Percentiles rank a stretch among this genome's conserved stretches.
These are phyloP conservation scores for Clarireedia paspali DNA, from an alignment of 2,329 filamentous ascomycete species.

Conservation along the genomic window DNA sequence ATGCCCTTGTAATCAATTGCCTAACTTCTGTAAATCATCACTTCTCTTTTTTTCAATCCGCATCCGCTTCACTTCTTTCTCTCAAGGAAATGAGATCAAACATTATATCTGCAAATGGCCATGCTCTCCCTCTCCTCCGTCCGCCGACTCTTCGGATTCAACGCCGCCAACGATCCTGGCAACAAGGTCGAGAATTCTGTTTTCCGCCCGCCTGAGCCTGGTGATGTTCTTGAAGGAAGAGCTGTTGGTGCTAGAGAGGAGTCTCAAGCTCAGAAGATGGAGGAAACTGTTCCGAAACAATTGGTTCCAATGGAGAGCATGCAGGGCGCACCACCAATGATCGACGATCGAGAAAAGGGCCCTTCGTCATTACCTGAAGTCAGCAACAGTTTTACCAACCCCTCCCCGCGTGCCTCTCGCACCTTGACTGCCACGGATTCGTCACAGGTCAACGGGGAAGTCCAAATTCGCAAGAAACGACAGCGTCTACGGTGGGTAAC, in stretches of 20 bases:
- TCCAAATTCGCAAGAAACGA: neutral
- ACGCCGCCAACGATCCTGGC: neutral
- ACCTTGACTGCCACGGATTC: too few species aligned
- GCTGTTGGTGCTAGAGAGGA: neutral
- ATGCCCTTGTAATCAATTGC: too few species aligned
- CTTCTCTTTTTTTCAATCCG: too few species aligned
- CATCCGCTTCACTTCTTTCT: neutral
- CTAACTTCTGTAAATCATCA: too few species aligned
- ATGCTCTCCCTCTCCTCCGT: conserved; percentile 2
- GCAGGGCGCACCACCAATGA: neutral
- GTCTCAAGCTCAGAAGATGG: neutral
- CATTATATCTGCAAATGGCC: neutral
- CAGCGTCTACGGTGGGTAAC: neutral
- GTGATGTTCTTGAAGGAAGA: neutral
- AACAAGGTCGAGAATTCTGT: neutral
- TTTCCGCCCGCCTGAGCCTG: neutral
- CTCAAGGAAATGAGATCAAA: neutral
- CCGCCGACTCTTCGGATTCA: neutral
- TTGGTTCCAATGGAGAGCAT: neutral
- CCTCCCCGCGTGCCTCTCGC: neutral
- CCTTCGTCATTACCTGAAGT: neutral
- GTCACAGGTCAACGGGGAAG: neutral
- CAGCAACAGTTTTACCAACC: neutral
- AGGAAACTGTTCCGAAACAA: neutral
- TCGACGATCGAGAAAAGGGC: neutral